Evolutionary conservation across 495 filamentous ascomycete species (phyloP).

Genomic region (Pyronema domesticum): DNA sequence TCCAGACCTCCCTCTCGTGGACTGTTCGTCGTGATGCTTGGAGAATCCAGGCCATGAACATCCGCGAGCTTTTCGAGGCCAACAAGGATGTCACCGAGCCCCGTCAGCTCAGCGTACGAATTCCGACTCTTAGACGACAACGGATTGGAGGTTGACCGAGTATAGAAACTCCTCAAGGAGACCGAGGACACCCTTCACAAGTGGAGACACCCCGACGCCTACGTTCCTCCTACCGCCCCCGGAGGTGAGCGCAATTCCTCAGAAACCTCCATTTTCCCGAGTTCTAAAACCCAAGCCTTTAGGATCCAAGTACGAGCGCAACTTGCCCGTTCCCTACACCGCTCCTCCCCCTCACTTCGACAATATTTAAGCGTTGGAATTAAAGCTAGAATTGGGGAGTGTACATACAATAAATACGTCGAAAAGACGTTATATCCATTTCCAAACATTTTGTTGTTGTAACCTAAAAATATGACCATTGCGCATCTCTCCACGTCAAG

Average conservation of each 20-base stretch:
- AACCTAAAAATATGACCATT: neutral
- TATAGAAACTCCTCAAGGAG: conserved; percentile 60
- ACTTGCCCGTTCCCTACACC: conserved; percentile 59
- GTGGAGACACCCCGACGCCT: conserved; percentile 97
- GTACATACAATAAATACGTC: neutral
- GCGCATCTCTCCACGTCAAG: neutral
- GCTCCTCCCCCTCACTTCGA: conserved; percentile 28
- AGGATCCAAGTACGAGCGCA: conserved; percentile 96
- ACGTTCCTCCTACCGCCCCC: conserved; percentile 69
- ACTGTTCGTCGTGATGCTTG: conserved; percentile 75
- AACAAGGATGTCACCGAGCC: conserved; percentile 76
- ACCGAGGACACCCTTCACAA: conserved; percentile 73
- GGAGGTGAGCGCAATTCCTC: conserved; percentile 50
- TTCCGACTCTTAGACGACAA: neutral
- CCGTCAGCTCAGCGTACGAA: conserved; percentile 62
- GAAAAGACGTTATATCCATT: neutral
- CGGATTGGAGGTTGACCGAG: neutral
- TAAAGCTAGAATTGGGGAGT: neutral
- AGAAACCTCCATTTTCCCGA: conserved; percentile 18
- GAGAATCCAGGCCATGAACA: conserved; percentile 89
- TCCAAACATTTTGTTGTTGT: neutral
- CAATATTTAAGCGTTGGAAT: neutral
- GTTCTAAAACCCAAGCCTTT: neutral
- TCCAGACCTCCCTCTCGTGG: conserved; percentile 93
- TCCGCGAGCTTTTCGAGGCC: conserved; percentile 85